Percentiles rank a stretch among this genome's conserved stretches.
These are phyloP conservation scores for Ascoidea rubescens DNA, from an alignment of 805 yeast genomes.

Conservation along the genomic window DNA sequence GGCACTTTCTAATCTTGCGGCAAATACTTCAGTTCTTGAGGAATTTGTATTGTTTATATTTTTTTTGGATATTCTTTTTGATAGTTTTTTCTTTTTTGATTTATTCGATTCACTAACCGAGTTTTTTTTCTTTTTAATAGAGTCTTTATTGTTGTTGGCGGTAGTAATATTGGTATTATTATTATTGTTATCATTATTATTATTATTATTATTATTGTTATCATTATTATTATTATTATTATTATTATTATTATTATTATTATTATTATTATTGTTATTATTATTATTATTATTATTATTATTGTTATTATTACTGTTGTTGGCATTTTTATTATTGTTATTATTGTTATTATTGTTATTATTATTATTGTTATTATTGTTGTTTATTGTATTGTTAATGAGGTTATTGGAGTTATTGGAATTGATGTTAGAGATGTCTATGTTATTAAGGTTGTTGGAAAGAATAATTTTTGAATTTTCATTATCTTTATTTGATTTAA, in stretches of 20 bases:
- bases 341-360: neutral
- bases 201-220: neutral
- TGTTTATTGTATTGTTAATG: no score
- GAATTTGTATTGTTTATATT: constrained; percentile 32
- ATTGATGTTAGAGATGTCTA: no score
- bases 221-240: neutral
- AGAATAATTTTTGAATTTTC: no score
- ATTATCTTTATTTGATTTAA: no score
- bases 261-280: no score
- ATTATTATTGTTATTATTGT: neutral
- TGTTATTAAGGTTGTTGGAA: no score
- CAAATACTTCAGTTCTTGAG: constrained; percentile 84
- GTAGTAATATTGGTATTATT: neutral
- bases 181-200: neutral
- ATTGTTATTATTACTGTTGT: neutral
- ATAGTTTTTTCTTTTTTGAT: neutral
- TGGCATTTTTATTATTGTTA: neutral
- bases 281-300: neutral
- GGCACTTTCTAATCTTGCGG: constrained; percentile 89
- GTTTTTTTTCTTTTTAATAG: neutral
- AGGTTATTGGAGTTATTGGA: no score
- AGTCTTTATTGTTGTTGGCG: neutral
- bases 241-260: neutral
- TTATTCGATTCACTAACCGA: neutral
- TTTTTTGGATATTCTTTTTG: constrained; percentile 5